A percentile compares a stretch with the other conserved stretches of the same genome.
phyloP scores from a whole-genome alignment of 352 stramenopile genomes.

The Globisporangium spinosum region DNA sequence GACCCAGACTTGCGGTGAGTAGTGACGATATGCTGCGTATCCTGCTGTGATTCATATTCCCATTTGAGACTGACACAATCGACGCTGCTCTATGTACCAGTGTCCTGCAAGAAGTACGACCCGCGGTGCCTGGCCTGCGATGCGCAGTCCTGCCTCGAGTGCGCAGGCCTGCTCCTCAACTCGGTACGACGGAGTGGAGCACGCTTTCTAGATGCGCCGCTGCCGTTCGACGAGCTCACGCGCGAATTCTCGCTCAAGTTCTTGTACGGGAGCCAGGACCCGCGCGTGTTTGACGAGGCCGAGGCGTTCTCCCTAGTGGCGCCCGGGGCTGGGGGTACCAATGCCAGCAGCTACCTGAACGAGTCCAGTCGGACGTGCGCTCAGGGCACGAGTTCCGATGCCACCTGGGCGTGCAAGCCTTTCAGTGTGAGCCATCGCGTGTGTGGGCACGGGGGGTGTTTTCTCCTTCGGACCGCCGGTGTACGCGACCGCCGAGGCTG shows the following conservation, averaged over 20 bases:
- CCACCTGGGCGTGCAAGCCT: constrained; percentile 59
- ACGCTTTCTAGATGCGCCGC: constrained; percentile 48
- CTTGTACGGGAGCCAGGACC: constrained; percentile 88
- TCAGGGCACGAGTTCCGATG: constrained; percentile 57
- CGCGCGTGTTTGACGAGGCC: constrained; percentile 90
- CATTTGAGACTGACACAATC: neutral
- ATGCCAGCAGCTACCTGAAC: constrained; percentile 32
- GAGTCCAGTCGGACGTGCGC: constrained; percentile 49
- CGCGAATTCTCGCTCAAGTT: constrained; percentile 90
- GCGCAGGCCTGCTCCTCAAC: constrained; percentile 88
- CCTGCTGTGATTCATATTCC: neutral
- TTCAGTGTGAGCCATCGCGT: constrained; percentile 71
- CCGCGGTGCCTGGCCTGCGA: constrained; percentile 90
- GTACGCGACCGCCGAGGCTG: constrained; percentile 80
- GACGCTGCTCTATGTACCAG: constrained; percentile 20
- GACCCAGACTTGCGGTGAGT: constrained; percentile 63
- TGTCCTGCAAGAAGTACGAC: constrained; percentile 84
- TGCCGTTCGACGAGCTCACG: constrained; percentile 87
- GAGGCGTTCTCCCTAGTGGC: constrained; percentile 67
- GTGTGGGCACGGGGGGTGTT: constrained; percentile 87
- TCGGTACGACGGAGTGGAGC: constrained; percentile 89
- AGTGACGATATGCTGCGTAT: neutral
- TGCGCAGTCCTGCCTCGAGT: constrained; percentile 72
- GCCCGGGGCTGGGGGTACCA: neutral
- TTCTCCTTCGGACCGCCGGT: constrained; percentile 85